phyloP scores from a whole-genome alignment of 306 rosid genomes.

The Acmispon strigosus region DNA sequence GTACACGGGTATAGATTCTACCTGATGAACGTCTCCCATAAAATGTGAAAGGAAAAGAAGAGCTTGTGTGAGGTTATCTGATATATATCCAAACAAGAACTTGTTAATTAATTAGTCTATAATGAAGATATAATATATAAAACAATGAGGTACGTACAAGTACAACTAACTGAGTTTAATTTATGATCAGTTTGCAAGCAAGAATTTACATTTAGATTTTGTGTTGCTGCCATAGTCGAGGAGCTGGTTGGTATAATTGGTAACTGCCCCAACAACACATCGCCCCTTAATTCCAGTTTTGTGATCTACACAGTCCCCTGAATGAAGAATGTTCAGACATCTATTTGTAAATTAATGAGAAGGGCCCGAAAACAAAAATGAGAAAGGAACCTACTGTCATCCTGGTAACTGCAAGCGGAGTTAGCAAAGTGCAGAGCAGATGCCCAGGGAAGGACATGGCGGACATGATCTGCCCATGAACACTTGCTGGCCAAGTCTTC shows the following conservation, averaged over 20 bases:
- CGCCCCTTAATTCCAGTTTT: conserved; percentile 34
- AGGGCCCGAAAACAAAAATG: no score
- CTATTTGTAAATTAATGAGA: no score
- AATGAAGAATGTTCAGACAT: background rate
- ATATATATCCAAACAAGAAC: background rate
- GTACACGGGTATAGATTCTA: background rate
- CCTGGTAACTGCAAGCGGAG: conserved; percentile 43
- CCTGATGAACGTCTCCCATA: conserved; percentile 93
- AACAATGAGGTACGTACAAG: background rate
- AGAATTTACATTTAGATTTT: conserved; percentile 32
- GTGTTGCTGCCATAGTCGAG: conserved; percentile 20
- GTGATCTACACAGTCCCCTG: conserved; percentile 80
- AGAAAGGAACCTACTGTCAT: conserved; percentile 32
- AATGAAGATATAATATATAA: no score
- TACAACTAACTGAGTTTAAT: background rate
- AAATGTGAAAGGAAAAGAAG: conserved; percentile 76
- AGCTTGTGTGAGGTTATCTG: conserved; percentile 78
- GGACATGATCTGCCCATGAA: conserved; percentile 70
- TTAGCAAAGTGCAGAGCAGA: conserved; percentile 65
- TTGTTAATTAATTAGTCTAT: no score
- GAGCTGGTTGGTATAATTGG: conserved; percentile 74
- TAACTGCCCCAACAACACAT: conserved; percentile 63
- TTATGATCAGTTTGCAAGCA: background rate
- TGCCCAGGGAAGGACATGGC: conserved; percentile 54
- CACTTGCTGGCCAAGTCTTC: conserved; percentile 55